Evolutionary conservation across 768 basidiomycete species (phyloP).

Genomic region (Rubroboletus pulcherrimus): DNA sequence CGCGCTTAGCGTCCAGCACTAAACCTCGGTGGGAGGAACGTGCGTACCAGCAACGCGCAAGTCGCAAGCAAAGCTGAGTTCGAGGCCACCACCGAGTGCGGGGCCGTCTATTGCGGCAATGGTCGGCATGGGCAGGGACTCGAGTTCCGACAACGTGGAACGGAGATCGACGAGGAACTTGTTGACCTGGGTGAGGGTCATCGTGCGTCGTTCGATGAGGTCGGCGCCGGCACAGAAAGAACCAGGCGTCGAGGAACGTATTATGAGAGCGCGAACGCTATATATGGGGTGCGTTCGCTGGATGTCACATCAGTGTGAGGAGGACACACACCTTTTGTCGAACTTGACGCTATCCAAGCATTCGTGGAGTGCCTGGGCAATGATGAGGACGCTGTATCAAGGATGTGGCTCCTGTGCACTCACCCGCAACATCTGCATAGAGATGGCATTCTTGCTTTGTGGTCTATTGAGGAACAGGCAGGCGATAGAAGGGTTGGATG

Average conservation of each 20-base stretch:
- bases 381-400: conserved; percentile 1
- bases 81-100: conserved; percentile 90
- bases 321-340: conserved; percentile 52
- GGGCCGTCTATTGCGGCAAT: conserved; percentile 92
- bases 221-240: conserved; percentile 94
- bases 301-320: background rate
- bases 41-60: conserved; percentile 78
- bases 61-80: conserved; percentile 86
- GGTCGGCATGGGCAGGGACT: conserved; percentile 80
- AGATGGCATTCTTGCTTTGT: conserved; percentile 85
- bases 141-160: conserved; percentile 67
- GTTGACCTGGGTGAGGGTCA: conserved; percentile 70
- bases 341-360: conserved; percentile 63
- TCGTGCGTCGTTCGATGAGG: conserved; percentile 77
- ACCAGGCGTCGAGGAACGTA: conserved; percentile 74
- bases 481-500: conserved; percentile 59
- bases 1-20: background rate
- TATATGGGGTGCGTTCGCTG: background rate
- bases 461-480: conserved; percentile 80
- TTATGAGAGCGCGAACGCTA: conserved; percentile 74
- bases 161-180: conserved; percentile 78
- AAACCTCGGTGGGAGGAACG: background rate
- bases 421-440: conserved; percentile 65
- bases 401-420: conserved; percentile 2
- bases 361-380: conserved; percentile 61